Conservation (phyloP, 805 yeast species). For the Sugiyamaella valdiviana region DNA sequence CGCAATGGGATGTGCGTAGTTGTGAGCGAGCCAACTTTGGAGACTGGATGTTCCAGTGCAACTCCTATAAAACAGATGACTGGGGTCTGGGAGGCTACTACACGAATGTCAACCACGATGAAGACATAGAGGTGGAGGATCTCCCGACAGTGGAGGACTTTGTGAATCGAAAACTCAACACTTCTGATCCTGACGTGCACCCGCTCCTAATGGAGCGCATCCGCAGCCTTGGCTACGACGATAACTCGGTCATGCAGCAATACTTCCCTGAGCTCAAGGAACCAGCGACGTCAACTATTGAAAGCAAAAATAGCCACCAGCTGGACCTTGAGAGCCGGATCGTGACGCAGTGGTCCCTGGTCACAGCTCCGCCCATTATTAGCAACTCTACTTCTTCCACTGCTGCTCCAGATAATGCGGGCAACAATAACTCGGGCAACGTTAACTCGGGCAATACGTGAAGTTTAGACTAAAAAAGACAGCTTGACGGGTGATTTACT, state of each 20-base stretch:
- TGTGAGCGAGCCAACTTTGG: slow-evolving; percentile 3
- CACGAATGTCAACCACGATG: background rate
- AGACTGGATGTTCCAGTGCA: slow-evolving; percentile 7
- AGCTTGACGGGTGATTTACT: too few relatives aligned
- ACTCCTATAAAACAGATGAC: background rate
- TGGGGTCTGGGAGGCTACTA: background rate
- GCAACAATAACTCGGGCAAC: background rate
- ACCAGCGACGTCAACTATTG: background rate
- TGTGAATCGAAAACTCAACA: background rate
- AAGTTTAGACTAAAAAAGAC: too few relatives aligned
- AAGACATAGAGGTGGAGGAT: background rate
- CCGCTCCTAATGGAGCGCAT: background rate
- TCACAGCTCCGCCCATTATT: background rate
- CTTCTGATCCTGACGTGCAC: background rate
- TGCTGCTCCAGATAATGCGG: background rate
- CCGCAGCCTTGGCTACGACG: background rate
- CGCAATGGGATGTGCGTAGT: slow-evolving; percentile 43
- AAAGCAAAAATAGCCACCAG: background rate
- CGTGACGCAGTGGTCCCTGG: background rate
- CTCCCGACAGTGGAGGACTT: background rate
- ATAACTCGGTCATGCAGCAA: background rate
- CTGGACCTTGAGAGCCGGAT: background rate
- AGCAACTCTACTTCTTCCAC: background rate
- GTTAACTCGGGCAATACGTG: too few relatives aligned
- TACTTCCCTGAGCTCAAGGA: background rate